A percentile compares a stretch with the other conserved stretches of the same genome.
phyloP scores from a whole-genome alignment of 2,329 filamentous ascomycete genomes.

The Hymenotorrendiella dingleyae region DNA sequence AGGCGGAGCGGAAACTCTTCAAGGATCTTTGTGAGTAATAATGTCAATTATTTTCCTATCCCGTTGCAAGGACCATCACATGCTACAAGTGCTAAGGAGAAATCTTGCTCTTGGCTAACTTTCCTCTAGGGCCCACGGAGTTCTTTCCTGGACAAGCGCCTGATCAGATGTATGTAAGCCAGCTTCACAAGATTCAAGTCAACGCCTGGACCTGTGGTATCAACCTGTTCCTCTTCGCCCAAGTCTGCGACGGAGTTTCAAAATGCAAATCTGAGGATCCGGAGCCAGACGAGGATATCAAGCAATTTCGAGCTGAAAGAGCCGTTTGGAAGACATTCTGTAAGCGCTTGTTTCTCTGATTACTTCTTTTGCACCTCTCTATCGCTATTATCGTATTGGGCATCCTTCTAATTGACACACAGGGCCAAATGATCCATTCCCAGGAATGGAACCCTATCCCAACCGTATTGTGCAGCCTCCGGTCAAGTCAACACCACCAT shows the following conservation, averaged over 20 bases:
- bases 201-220: not conserved
- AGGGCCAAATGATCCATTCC: not conserved
- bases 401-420: not conserved
- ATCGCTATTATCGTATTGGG: no score
- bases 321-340: not conserved
- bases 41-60: not conserved
- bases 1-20: not conserved
- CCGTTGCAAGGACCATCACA: no score
- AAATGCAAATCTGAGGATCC: not conserved
- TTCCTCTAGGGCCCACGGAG: not conserved
- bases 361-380: no score
- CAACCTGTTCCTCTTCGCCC: not conserved
- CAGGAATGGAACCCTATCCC: not conserved
- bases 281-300: not conserved
- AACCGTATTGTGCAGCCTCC: not conserved
- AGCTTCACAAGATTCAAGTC: not conserved
- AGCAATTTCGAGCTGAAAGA: not conserved
- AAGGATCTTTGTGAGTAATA: not conserved
- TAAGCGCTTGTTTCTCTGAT: not conserved
- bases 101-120: no score
- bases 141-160: constrained; percentile 3
- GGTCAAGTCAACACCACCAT: not conserved
- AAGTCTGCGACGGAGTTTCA: not conserved
- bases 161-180: not conserved
- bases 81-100: not conserved